phyloP scores from a whole-genome alignment of 1,139 yeast species.

The Magnusiomyces tetraspermus region DNA sequence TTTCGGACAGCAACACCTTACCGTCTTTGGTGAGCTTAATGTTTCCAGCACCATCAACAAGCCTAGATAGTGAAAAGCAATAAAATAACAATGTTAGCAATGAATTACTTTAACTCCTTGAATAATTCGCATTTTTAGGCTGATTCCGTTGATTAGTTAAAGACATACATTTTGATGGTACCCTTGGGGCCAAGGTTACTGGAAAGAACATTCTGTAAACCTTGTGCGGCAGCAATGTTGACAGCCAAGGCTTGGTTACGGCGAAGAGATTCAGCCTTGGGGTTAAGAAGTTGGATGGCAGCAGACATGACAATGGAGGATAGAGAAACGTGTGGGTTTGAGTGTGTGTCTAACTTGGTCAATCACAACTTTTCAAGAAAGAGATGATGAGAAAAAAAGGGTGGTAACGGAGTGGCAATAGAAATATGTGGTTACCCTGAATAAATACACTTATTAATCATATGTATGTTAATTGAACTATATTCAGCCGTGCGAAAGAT shows the following conservation, averaged over 20 bases:
- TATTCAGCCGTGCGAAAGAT: too few relatives aligned
- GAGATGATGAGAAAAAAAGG: too few relatives aligned
- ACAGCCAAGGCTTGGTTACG: slow-evolving; percentile 93
- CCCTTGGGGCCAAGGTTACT: slow-evolving; percentile 97
- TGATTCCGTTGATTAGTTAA: slow-evolving; percentile 15
- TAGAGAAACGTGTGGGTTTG: too few relatives aligned
- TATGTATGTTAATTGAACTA: too few relatives aligned
- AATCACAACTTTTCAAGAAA: too few relatives aligned
- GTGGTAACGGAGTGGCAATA: too few relatives aligned
- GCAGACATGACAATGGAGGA: slow-evolving; percentile 21
- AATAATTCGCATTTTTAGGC: too few relatives aligned
- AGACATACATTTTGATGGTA: slow-evolving; percentile 67
- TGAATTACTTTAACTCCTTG: neutral
- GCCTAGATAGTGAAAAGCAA: slow-evolving; percentile 10
- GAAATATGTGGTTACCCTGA: too few relatives aligned
- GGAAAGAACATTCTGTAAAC: slow-evolving; percentile 83
- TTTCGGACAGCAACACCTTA: slow-evolving; percentile 81
- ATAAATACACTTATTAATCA: too few relatives aligned
- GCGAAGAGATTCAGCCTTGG: slow-evolving; percentile 92
- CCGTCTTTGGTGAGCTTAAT: slow-evolving; percentile 96
- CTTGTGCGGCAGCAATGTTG: slow-evolving; percentile 93
- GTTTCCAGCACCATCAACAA: slow-evolving; percentile 95
- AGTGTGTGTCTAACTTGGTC: neutral
- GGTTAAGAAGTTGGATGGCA: slow-evolving; percentile 82
- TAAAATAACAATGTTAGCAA: neutral